phyloP scores from a whole-genome alignment of 768 basidiomycete species.

The Boletus vermiculosoides region DNA sequence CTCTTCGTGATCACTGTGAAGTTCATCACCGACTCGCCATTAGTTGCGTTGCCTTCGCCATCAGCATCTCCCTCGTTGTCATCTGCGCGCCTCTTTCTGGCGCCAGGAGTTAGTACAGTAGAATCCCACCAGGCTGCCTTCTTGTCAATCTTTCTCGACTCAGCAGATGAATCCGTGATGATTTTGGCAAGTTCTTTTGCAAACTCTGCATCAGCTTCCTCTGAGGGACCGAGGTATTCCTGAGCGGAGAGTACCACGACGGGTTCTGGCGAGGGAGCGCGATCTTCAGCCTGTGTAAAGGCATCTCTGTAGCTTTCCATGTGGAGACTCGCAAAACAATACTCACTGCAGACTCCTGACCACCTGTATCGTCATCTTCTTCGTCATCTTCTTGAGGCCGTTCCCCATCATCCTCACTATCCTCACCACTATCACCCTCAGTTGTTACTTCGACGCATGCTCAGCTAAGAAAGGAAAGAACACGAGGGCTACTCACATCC shows the following conservation, averaged over 20 bases:
- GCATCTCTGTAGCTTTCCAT: not conserved
- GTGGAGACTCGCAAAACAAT: slow-evolving; percentile 1
- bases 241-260: slow-evolving; percentile 69
- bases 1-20: slow-evolving; percentile 92
- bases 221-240: slow-evolving; percentile 77
- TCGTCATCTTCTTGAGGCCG: slow-evolving; percentile 53
- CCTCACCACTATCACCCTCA: slow-evolving; percentile 46
- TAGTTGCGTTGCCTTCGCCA: slow-evolving; percentile 35
- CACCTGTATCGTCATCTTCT: slow-evolving; percentile 55
- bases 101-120: slow-evolving; percentile 65
- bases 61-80: slow-evolving; percentile 55
- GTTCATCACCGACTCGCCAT: slow-evolving; percentile 60
- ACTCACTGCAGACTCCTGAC: slow-evolving; percentile 55
- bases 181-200: slow-evolving; percentile 95
- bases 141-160: slow-evolving; percentile 84
- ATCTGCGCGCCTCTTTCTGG: slow-evolving; percentile 64
- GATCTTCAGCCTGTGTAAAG: slow-evolving; percentile 48
- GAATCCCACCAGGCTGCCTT: slow-evolving; percentile 91
- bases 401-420: slow-evolving; percentile 48
- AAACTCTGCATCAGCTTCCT: slow-evolving; percentile 91
- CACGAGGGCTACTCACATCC: slow-evolving; percentile 41
- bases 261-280: slow-evolving; percentile 81
- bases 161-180: slow-evolving; percentile 81
- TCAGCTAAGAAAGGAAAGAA: slow-evolving; percentile 14
- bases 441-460: slow-evolving; percentile 28